phyloP scores from a whole-genome alignment of 164 flowering plant species.

The Kalanchoe fedtschenkoi region DNA sequence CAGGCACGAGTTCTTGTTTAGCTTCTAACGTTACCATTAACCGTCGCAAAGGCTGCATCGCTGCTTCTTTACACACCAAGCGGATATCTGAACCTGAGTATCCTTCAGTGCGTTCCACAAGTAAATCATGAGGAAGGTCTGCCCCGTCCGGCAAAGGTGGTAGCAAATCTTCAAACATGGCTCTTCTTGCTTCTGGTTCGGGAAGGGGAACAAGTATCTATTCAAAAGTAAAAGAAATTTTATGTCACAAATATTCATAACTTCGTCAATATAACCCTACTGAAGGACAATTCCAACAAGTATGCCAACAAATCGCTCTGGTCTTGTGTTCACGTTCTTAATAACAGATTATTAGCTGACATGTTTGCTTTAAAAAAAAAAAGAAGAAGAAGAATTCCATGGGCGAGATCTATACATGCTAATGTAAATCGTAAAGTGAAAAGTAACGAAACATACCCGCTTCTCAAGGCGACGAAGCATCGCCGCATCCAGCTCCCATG shows the following conservation, averaged over 20 bases:
- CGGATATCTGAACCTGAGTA: conserved; percentile 97
- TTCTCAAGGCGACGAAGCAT: conserved; percentile 99
- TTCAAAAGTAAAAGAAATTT: conserved; percentile 23
- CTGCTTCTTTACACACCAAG: conserved; percentile 90
- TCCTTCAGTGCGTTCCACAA: conserved; percentile 78
- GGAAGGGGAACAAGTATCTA: conserved; percentile 99
- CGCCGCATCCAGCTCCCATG: conserved; percentile 99
- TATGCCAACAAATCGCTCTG: no score
- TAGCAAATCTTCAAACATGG: conserved; percentile 90
- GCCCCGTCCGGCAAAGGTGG: conserved; percentile 37
- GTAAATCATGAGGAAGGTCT: conserved; percentile 57
- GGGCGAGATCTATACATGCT: no score
- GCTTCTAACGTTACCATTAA: conserved; percentile 61
- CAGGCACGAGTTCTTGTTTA: conserved; percentile 52
- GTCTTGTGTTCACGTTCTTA: no score
- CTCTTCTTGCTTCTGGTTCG: conserved; percentile 92
- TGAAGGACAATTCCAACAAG: neutral
- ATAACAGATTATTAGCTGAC: no score
- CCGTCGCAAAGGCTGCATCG: conserved; percentile 96
- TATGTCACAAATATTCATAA: neutral
- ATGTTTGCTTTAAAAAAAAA: no score
- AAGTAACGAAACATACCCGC: conserved; percentile 55
- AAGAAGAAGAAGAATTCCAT: neutral
- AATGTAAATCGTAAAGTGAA: neutral
- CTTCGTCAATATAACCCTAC: neutral